phyloP scores from a whole-genome alignment of 2,329 filamentous ascomycete genomes.

The Whalleya microplaca region DNA sequence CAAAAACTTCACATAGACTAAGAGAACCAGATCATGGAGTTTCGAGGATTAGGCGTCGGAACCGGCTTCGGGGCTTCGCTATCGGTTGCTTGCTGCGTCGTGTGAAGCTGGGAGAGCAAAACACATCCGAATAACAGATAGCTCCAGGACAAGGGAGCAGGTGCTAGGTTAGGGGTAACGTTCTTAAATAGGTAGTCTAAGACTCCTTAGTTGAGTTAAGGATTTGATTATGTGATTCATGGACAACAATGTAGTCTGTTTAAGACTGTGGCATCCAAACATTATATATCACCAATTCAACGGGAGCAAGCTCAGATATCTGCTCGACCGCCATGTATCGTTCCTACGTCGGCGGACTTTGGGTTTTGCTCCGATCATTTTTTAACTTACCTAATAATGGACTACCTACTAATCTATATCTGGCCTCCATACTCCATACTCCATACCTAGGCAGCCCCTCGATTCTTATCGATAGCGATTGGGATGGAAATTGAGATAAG shows the following conservation, averaged over 20 bases:
- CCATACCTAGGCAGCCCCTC: not conserved
- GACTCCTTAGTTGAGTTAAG: not conserved
- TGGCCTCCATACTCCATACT: not conserved
- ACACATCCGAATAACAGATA: not conserved
- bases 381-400: not conserved
- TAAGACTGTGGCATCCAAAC: no score
- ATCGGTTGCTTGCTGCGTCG: not conserved
- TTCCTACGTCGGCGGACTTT: not conserved
- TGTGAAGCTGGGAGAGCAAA: not conserved
- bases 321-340: not conserved
- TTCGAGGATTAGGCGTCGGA: no score
- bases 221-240: not conserved
- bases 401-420: no score
- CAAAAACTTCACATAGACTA: not conserved
- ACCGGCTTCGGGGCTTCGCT: not conserved
- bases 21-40: conserved; percentile 2
- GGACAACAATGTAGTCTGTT: no score
- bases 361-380: not conserved
- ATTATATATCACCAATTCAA: not conserved
- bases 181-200: not conserved
- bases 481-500: conserved; percentile 11
- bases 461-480: conserved; percentile 7
- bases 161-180: no score
- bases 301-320: not conserved
- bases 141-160: no score